A percentile compares a stretch with the other conserved stretches of the same genome.
phyloP scores from a whole-genome alignment of 176 grass and related monocot genomes.

The Avena insularis region DNA sequence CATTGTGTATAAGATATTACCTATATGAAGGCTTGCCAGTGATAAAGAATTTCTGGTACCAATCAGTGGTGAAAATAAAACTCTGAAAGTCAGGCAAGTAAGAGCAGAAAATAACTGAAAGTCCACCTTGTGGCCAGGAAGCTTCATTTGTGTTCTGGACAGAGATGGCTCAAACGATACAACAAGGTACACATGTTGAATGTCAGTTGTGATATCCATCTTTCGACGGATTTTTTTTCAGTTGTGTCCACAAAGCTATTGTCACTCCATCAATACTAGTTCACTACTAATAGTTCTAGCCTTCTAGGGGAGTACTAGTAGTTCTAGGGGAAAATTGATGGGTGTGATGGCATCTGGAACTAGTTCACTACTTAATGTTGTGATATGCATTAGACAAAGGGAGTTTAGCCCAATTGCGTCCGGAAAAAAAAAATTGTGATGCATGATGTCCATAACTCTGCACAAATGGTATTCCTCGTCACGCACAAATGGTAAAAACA shows the following conservation, averaged over 20 bases:
- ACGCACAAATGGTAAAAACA: not conserved
- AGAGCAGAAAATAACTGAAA: not conserved
- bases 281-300: not conserved
- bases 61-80: not conserved
- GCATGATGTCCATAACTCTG: not conserved
- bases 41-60: not conserved
- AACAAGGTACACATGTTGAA: not conserved
- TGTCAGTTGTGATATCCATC: not conserved
- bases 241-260: not conserved
- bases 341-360: not conserved
- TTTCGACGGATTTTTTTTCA: not conserved
- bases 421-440: not conserved
- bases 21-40: not conserved
- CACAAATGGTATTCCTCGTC: constrained; percentile 12
- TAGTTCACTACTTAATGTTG: not conserved
- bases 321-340: not conserved
- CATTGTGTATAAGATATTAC: not conserved
- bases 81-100: not conserved
- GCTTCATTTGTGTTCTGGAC: constrained; percentile 7
- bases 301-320: not conserved
- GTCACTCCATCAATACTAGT: not conserved
- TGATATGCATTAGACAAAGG: not conserved
- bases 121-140: not conserved
- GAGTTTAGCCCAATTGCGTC: constrained; percentile 1
- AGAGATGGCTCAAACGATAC: not conserved